Evolutionary conservation across 345 rosid species (phyloP), one percentile per base, ranked within the genome.

Genomic region (Arabidopsis arenosa): DNA sequence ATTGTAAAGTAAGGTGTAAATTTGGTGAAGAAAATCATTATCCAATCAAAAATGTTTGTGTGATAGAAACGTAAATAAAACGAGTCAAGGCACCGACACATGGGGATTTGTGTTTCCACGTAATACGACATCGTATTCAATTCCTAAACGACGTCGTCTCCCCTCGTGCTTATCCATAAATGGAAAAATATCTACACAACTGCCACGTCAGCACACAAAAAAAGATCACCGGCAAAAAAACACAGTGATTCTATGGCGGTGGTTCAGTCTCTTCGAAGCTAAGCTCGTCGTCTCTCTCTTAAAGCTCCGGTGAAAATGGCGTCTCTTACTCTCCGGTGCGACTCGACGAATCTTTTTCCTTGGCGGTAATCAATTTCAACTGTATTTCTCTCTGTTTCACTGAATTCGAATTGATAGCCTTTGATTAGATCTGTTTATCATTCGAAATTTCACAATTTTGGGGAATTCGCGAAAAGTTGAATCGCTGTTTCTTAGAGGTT

Each of bases 61-160:
- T 4, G 14, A 47, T 60, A 6, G 6, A 28, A 56, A 48, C 26
- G 23, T 48, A 17, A 45, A 40, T 9, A 14, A 15, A 7, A 26
- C 7, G 9, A 56, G 23, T 40, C 68, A 63, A 40, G 39, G 8
- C 40, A 52, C 78, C 78, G 72, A 74, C 72, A 74, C 11, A 37
- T 40, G 18, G n/a, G 55, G 40, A 32, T 37, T 30, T 5, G 35
- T 75, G 74, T 68, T 68, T 35, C 56, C 70, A 75, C 59, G 26
- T 6, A 63, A 77, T 63, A 63, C 62, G 80, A 63, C 75, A 64
- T 71, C 76, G 80, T 45, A 60, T 70, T 62, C 8, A 70, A 10
- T 21, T 6, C 4, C 2, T 18, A 63, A 28, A 56, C 32, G 68
- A 40, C 62, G 48, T 2, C 73, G 73, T 64, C 32, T 7, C 5